Conservation (phyloP, 495 filamentous ascomycete species). For the Melanomma pulvis-pyrius region DNA sequence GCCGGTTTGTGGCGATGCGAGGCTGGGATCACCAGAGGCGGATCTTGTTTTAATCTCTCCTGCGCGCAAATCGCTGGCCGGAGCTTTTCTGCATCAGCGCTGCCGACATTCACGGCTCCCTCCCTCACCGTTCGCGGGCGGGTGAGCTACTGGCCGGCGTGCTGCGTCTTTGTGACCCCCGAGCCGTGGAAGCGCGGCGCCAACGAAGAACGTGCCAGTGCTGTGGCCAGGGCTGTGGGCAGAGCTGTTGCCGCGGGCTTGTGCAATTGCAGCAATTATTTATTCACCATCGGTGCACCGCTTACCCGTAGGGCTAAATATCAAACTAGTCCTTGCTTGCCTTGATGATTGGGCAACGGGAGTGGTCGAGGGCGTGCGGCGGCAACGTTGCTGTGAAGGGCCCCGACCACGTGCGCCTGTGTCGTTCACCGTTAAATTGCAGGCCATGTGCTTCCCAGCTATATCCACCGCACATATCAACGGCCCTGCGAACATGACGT, state of each 20-base stretch:
- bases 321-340: background rate
- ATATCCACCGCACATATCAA: background rate
- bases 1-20: slow-evolving; percentile 8
- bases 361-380: background rate
- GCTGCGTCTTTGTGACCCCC: background rate
- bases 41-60: slow-evolving; percentile 1
- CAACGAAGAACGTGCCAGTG: background rate
- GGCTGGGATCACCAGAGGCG: background rate
- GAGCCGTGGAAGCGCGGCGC: no score
- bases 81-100: background rate
- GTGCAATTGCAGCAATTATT: background rate
- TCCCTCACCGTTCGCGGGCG: background rate
- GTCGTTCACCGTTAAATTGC: background rate
- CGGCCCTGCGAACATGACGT: background rate
- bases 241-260: background rate
- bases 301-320: slow-evolving; percentile 1
- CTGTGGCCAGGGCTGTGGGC: no score
- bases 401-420: background rate
- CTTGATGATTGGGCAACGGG: background rate
- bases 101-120: no score
- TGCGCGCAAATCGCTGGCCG: background rate
- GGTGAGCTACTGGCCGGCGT: background rate
- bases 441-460: background rate
- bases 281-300: no score
- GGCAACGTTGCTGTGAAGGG: background rate